Conservation (phyloP, 2,329 filamentous ascomycete genomes). For the Gaeumannomyces sp. region DNA sequence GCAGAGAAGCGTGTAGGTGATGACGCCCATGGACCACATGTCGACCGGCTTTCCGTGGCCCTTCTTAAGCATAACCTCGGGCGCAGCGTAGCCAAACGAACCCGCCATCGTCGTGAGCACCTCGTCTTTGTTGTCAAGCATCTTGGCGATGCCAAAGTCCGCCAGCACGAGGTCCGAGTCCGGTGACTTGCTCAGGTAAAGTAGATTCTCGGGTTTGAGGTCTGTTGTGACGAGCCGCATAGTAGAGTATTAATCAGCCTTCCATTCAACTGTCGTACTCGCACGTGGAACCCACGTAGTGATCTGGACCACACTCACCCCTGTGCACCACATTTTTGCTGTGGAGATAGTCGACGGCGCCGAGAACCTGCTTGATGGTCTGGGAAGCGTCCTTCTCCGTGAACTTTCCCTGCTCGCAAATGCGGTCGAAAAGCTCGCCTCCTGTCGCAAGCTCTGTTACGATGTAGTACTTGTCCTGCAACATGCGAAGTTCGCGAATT, state of each 20-base stretch:
- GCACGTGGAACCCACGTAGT: background rate
- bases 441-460: slow-evolving; percentile 94
- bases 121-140: slow-evolving; percentile 83
- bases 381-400: slow-evolving; percentile 96
- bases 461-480: slow-evolving; percentile 97
- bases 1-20: slow-evolving; percentile 95
- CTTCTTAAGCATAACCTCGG: slow-evolving; percentile 96
- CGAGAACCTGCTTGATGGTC: slow-evolving; percentile 89
- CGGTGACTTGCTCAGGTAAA: slow-evolving; percentile 75
- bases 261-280: background rate
- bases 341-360: slow-evolving; percentile 91
- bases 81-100: slow-evolving; percentile 95
- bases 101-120: slow-evolving; percentile 97
- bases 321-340: slow-evolving; percentile 91
- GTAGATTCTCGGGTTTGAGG: slow-evolving; percentile 94
- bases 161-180: slow-evolving; percentile 86
- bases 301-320: slow-evolving; percentile 46
- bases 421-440: slow-evolving; percentile 94
- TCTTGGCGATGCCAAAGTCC: slow-evolving; percentile 98
- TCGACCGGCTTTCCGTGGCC: slow-evolving; percentile 97
- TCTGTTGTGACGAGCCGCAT: slow-evolving; percentile 47
- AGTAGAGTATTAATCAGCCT: slow-evolving; percentile 11
- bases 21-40: slow-evolving; percentile 99
- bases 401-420: slow-evolving; percentile 96
- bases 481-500: background rate